phyloP scores from a whole-genome alignment of 495 filamentous ascomycete species.

The Polyplosphaeria fusca region DNA sequence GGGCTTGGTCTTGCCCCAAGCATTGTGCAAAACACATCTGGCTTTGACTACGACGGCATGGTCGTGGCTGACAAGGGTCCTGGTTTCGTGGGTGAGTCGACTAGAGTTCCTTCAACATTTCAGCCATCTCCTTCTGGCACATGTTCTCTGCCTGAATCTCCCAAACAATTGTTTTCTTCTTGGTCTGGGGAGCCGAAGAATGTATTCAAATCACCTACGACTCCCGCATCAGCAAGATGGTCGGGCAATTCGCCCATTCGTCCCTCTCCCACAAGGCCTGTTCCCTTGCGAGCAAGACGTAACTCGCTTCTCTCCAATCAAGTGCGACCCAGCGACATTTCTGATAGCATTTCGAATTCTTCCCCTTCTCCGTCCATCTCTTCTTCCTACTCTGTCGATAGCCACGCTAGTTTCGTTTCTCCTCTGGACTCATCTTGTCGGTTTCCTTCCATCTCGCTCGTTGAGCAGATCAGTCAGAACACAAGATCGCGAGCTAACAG shows the following conservation, averaged over 20 bases:
- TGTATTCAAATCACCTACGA: slow-evolving; percentile 52
- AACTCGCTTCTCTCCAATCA: slow-evolving; percentile 34
- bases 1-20: slow-evolving; percentile 58
- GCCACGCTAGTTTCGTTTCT: slow-evolving; percentile 58
- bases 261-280: neutral
- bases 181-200: slow-evolving; percentile 5
- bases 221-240: slow-evolving; percentile 48
- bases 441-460: slow-evolving; percentile 49
- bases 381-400: slow-evolving; percentile 56
- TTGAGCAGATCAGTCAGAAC: slow-evolving; percentile 7
- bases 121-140: slow-evolving; percentile 20
- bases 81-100: slow-evolving; percentile 79
- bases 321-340: slow-evolving; percentile 22
- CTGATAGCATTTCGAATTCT: slow-evolving; percentile 5
- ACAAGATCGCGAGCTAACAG: too few relatives aligned
- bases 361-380: slow-evolving; percentile 31
- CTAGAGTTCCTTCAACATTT: slow-evolving; percentile 40
- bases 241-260: slow-evolving; percentile 36
- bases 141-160: slow-evolving; percentile 10
- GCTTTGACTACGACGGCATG: slow-evolving; percentile 55
- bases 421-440: slow-evolving; percentile 61
- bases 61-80: slow-evolving; percentile 59
- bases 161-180: slow-evolving; percentile 27
- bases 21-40: slow-evolving; percentile 55
- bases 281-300: slow-evolving; percentile 11